Conservation (phyloP, 371 early-diverging fungal genomes). For the Chytridiales sp. region DNA sequence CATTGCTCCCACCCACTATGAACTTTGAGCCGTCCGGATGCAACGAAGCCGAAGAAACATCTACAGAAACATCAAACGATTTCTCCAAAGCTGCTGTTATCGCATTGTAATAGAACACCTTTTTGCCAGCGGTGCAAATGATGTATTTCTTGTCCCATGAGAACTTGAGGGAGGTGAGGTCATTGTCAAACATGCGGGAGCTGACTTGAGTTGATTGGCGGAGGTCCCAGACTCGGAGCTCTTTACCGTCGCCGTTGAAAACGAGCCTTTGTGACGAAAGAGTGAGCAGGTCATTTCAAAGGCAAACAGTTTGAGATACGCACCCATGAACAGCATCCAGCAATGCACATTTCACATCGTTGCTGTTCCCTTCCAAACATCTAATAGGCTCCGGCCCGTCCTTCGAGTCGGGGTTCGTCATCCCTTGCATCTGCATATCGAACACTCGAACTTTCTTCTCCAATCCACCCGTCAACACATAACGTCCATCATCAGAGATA, state of each 20-base stretch:
- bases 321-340: slow-evolving; percentile 60
- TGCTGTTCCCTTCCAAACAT: slow-evolving; percentile 57
- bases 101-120: slow-evolving; percentile 71
- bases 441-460: slow-evolving; percentile 78
- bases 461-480: slow-evolving; percentile 76
- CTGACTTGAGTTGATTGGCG: slow-evolving; percentile 63
- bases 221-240: slow-evolving; percentile 68
- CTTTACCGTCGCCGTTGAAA: slow-evolving; percentile 41
- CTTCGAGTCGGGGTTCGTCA: slow-evolving; percentile 42
- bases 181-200: slow-evolving; percentile 56
- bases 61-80: slow-evolving; percentile 59
- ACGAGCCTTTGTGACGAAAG: slow-evolving; percentile 20
- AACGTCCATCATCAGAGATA: slow-evolving; percentile 65
- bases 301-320: slow-evolving; percentile 12
- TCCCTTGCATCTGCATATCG: slow-evolving; percentile 68
- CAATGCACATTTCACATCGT: slow-evolving; percentile 67
- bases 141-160: slow-evolving; percentile 69
- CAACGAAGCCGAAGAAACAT: slow-evolving; percentile 73
- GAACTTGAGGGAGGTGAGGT: slow-evolving; percentile 68
- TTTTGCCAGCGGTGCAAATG: slow-evolving; percentile 71
- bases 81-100: slow-evolving; percentile 59
- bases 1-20: slow-evolving; percentile 73
- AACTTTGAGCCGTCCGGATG: slow-evolving; percentile 74
- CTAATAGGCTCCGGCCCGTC: slow-evolving; percentile 39
- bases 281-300: neutral